Evolutionary conservation across 73 alveolate genomes (phyloP), one percentile per base, ranked within the genome.

Genomic region (Paramecium caudatum): DNA sequence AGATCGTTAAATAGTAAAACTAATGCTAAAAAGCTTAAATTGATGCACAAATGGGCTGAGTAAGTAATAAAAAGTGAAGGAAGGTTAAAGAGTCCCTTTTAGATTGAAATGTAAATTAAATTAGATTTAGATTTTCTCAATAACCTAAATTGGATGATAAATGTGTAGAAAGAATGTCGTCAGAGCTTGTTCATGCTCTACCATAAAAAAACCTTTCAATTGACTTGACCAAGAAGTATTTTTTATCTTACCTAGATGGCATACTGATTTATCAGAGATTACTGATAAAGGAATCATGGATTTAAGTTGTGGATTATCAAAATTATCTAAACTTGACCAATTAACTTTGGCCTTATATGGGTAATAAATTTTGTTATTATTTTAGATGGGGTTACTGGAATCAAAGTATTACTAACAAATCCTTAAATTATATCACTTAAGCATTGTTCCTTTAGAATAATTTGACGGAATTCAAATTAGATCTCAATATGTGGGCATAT

Each of bases 321-420:
- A 37, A 74, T 23, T 74, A 19, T 8, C 36, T 21, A 16, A 47
- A 15, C 19, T 74, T 15, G 39, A 37, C 16, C 32, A 74, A 43
- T 45, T 74, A 41, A 74, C 17, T 37, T 45, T 74, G 32, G 68
- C 62, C 9, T 17, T 74, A 30, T 21, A 47, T 36, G 88, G 88
- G 88, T 74, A 74, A 12, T 36, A 3, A 39, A 39, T 21, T 0
- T 21, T 4, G 23, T 27, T 41, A 74, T 16, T 34, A 16, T 39
- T 16, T 41, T 41, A 74, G 88, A 15, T 74, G 88, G 88, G 88
- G 88, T 23, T 74, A 74, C 32, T 74, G 88, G 88, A 74, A 74
- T 43, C 21, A 74, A 74, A 41, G 19, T 37, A 74, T 74, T 45
- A 74, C 88, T 17, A 47, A 74, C 43, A 36, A 39, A 41, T 74